phyloP scores from a whole-genome alignment of 768 basidiomycete genomes.

The Tylopilus plumbeoviolaceoides region DNA sequence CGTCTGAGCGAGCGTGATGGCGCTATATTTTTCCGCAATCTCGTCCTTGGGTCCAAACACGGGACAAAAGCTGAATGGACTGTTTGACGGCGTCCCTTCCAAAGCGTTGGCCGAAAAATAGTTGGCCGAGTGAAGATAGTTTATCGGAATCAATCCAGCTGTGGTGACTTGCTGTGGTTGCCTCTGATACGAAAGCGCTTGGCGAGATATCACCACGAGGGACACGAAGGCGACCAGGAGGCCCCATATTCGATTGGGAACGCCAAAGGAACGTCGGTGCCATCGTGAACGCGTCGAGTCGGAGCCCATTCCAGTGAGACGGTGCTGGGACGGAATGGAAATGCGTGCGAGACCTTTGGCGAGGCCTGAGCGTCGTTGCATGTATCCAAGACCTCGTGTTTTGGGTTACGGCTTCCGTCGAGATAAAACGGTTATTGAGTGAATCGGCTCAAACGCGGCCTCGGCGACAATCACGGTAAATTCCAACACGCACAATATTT shows the following conservation, averaged over 20 bases:
- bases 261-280: constrained; percentile 53
- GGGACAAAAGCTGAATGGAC: constrained; percentile 92
- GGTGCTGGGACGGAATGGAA: constrained; percentile 39
- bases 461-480: not conserved
- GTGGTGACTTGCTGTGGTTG: constrained; percentile 29
- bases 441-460: constrained; percentile 2
- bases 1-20: constrained; percentile 67
- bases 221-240: constrained; percentile 52
- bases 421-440: constrained; percentile 1
- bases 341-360: constrained; percentile 56
- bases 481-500: not conserved
- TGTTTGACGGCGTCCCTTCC: constrained; percentile 31
- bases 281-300: constrained; percentile 50
- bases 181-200: constrained; percentile 39
- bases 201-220: constrained; percentile 55
- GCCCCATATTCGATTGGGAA: constrained; percentile 68
- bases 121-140: constrained; percentile 69
- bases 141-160: constrained; percentile 60
- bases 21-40: constrained; percentile 75
- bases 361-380: constrained; percentile 56
- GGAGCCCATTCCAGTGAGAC: constrained; percentile 41
- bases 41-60: constrained; percentile 79
- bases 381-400: constrained; percentile 25
- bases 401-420: not conserved
- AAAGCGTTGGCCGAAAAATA: constrained; percentile 26